Conservation (phyloP, 2,329 filamentous ascomycete species). For the Periconia sp. region DNA sequence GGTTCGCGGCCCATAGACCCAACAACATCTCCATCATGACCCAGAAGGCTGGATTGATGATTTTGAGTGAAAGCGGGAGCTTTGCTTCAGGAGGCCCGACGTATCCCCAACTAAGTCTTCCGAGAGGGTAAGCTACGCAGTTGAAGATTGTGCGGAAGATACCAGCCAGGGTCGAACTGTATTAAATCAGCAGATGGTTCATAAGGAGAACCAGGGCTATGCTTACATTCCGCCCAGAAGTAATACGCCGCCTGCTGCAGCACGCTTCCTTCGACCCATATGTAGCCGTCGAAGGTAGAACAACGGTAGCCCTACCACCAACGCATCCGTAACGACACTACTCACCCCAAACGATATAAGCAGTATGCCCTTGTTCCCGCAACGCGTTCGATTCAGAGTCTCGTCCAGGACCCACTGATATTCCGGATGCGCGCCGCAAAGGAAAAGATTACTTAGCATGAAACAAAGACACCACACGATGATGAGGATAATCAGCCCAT, state of each 20-base stretch:
- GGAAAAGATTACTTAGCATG: background rate
- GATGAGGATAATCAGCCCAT: background rate
- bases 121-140: background rate
- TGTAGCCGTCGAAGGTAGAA: background rate
- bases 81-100: background rate
- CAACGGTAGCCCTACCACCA: background rate
- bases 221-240: background rate
- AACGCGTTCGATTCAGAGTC: background rate
- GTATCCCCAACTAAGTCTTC: background rate
- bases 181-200: background rate
- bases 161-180: background rate
- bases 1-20: slow-evolving; percentile 9
- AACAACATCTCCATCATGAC: slow-evolving; percentile 11
- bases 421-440: background rate
- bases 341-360: slow-evolving; percentile 3
- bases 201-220: background rate
- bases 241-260: background rate
- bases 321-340: slow-evolving; percentile 1
- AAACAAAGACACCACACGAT: background rate
- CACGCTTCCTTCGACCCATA: background rate
- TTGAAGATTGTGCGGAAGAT: background rate
- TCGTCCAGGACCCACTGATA: background rate
- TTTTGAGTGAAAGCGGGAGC: slow-evolving; percentile 2
- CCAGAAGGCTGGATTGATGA: slow-evolving; percentile 13
- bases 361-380: slow-evolving; percentile 1